These are phyloP conservation scores for Hygrocybe punicea DNA, from an alignment of 768 basidiomycete species.

Conservation along the genomic window DNA sequence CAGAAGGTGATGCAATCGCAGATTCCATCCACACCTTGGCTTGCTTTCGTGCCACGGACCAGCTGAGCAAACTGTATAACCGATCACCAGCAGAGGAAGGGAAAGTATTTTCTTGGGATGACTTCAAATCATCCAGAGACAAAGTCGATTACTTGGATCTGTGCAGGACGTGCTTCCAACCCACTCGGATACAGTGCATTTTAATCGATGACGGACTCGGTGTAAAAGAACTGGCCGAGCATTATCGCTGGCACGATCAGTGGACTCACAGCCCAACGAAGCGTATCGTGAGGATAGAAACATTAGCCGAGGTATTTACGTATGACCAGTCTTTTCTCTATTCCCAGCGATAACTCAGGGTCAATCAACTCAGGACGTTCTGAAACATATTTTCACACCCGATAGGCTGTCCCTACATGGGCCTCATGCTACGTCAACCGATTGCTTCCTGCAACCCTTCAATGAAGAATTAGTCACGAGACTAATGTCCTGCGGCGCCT, in stretches of 20 bases:
- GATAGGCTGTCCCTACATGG: constrained; percentile 3
- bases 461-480: constrained; percentile 30
- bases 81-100: constrained; percentile 26
- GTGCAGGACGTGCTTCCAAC: constrained; percentile 53
- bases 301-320: constrained; percentile 60
- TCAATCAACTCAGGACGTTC: constrained; percentile 29
- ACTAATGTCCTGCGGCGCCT: constrained; percentile 39
- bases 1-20: constrained; percentile 48
- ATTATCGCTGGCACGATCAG: constrained; percentile 58
- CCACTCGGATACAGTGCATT: constrained; percentile 60
- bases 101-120: constrained; percentile 49
- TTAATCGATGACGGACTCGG: constrained; percentile 72
- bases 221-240: constrained; percentile 44
- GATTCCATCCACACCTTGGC: constrained; percentile 59
- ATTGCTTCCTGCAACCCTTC: constrained; percentile 33
- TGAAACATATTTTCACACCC: constrained; percentile 27
- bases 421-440: constrained; percentile 14
- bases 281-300: constrained; percentile 67
- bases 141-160: constrained; percentile 51
- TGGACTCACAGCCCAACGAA: constrained; percentile 52
- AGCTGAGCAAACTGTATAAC: constrained; percentile 52
- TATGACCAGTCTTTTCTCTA: not conserved
- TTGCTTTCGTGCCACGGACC: constrained; percentile 51
- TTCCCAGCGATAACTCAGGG: constrained; percentile 22
- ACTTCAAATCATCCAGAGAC: constrained; percentile 47